phyloP scores from a whole-genome alignment of 139 green algal genomes.

The Limnomonas spitsbergensis region DNA sequence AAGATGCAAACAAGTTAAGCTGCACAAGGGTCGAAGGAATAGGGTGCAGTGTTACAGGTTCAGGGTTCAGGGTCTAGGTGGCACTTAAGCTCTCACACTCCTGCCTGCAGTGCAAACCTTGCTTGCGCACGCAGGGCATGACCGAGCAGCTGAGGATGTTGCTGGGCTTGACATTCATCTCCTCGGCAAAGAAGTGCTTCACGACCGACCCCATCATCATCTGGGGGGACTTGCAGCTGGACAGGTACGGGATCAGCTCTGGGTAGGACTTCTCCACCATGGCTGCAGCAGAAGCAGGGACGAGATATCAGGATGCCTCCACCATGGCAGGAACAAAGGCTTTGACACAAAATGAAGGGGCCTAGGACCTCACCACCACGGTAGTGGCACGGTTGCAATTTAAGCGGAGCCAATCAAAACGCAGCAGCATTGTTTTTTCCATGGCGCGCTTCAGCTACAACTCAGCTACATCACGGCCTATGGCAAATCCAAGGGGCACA shows the following conservation, averaged over 20 bases:
- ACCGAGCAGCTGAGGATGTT: slow-evolving; percentile 50
- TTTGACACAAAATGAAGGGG: too few species aligned
- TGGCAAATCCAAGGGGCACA: too few species aligned
- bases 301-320: too few species aligned
- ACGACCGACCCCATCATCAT: slow-evolving; percentile 69
- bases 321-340: neutral
- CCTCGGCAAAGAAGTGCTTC: slow-evolving; percentile 60
- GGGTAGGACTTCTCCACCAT: slow-evolving; percentile 67
- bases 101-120: slow-evolving; percentile 34
- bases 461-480: too few species aligned
- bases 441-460: too few species aligned
- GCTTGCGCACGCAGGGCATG: slow-evolving; percentile 71
- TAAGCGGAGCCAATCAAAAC: too few species aligned
- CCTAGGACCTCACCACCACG: too few species aligned
- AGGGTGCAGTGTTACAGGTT: neutral
- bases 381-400: too few species aligned
- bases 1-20: neutral
- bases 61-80: slow-evolving; percentile 5
- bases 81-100: neutral
- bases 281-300: slow-evolving; percentile 16
- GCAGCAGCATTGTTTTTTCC: too few species aligned
- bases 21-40: too few species aligned
- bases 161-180: slow-evolving; percentile 18
- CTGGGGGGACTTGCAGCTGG: slow-evolving; percentile 62
- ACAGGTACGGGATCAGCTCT: slow-evolving; percentile 71